phyloP scores from a whole-genome alignment of 75 land plant genomes.

The Selaginella tamariscina region DNA sequence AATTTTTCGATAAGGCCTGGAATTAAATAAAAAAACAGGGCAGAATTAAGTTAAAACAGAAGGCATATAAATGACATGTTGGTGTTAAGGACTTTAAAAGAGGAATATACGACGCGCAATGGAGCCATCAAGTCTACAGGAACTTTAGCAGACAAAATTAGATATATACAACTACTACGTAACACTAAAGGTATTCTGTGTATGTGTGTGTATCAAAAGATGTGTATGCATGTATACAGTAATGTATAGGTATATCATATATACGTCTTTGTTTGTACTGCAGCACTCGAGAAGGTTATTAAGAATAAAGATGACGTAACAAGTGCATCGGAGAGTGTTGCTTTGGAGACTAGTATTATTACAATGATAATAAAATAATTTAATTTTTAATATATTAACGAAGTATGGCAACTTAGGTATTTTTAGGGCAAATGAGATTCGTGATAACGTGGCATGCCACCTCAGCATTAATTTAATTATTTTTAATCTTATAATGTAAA shows the following conservation, averaged over 20 bases:
- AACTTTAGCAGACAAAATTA: constrained; percentile 22
- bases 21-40: too few relatives aligned
- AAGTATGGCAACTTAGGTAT: too few relatives aligned
- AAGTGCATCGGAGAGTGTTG: constrained; percentile 18
- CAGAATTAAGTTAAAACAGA: too few relatives aligned
- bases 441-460: too few relatives aligned
- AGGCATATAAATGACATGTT: constrained; percentile 24
- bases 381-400: neutral
- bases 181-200: constrained; percentile 22
- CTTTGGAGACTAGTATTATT: constrained; percentile 21
- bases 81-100: constrained; percentile 16
- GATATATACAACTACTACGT: constrained; percentile 26
- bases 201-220: neutral
- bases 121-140: constrained; percentile 17
- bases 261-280: neutral
- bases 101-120: constrained; percentile 17
- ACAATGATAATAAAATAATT: neutral
- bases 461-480: too few relatives aligned
- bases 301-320: constrained; percentile 22
- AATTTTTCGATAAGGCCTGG: too few relatives aligned
- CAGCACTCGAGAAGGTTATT: constrained; percentile 26
- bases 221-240: neutral
- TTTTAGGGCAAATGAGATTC: too few relatives aligned
- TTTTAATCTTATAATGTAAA: too few relatives aligned
- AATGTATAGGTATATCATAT: too few relatives aligned